Base-by-base conservation (phyloP, 2,329 filamentous ascomycete genomes). In the Clonostachys rosea region DNA sequence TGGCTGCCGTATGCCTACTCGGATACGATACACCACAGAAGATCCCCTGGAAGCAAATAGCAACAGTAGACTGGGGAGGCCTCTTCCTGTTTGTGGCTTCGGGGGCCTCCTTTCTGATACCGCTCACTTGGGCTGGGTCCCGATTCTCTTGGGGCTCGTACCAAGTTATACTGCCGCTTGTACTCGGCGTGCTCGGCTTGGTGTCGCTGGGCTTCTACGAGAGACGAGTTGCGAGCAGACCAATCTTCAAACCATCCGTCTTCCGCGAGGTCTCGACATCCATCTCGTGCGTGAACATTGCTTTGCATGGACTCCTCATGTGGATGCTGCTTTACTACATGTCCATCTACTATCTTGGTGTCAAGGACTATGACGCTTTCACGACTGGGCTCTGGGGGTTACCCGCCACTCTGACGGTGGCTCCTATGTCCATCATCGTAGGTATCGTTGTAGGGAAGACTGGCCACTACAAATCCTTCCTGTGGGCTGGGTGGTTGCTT, bases 371-470 rank as follows among this genome's bases (percentile, higher is more conserved):
- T 16, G 46, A 52, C 14, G 51, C 58, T 6, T 44, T 59, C 4
- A 53, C 53, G 51, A 54, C 58, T 6, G 58, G 57, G 9, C 69
- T 84, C 1, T 78, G 77, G 14, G 60, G 77, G 30, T 76, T 85
- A 44, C 81, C 81, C 0, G 71, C 81, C 51, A 79, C 78, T 1
- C 76, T 85, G 52, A 84, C 82, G 3, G 78, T 87, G 10, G 82
- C 82, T 0, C 81, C 84, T 0, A 74, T 79, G 45, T 77, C 78
- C 5, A 68, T 83, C 36, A 57, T 77, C 0, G 75, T 78, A 6
- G 83, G 81, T 14, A 57, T 79, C 43, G 49, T 74, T 6, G 78
- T 82, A 41, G 73, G 75, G 5, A 66, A 70, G 16, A 80, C 74
- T 1, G 82, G 81, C 7, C 67, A 64, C 40, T 88, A 87, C 60